Evolutionary conservation across 495 filamentous ascomycete species (phyloP), one percentile per base, ranked within the genome.

Genomic region (Talaromyces trachyspermus): DNA sequence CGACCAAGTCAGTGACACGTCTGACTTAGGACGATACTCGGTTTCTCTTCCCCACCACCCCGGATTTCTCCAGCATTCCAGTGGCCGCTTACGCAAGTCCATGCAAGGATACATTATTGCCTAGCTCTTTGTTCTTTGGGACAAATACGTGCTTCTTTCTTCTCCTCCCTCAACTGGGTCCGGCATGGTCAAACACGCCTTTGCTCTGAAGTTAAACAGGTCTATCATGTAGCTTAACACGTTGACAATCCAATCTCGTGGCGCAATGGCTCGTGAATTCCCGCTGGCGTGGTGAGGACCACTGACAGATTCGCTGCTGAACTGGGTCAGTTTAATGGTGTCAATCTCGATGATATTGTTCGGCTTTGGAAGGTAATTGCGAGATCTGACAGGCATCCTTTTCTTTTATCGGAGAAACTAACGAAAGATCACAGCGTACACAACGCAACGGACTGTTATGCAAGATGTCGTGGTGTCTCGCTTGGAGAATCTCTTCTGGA

Each of bases 401-500:
- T n/a, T n/a, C n/a, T n/a, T n/a, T n/a, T n/a, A n/a, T n/a, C n/a
- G n/a, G n/a, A n/a, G n/a, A n/a, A n/a, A n/a, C n/a, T n/a, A n/a
- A n/a, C n/a, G n/a, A n/a, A n/a, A n/a, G n/a, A n/a, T n/a, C 30
- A 20, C 40, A 78, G 75, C 67, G 3, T 77, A 72, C 48, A 58
- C 54, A 39, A 60, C 62, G 6, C 71, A 69, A 53, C 51, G 62
- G 19, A 46, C 60, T 27, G 57, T 63, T 29, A 54, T 75, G 41
- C 50, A 62, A 51, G 60, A 64, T 35, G 62, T 70, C 19, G 57
- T 60, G 4, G 73, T 72, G 12, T 48, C 52, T 44, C 56, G 76
- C 50, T 56, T 79, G 12, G 72, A 76, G 47, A 73, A 75, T 49
- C 61, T 77, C 39, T 77, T 78, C 51, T 77, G 75, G 76, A 60